Conservation (phyloP, 2,329 filamentous ascomycete species). For the Arthrinium puccinioides region DNA sequence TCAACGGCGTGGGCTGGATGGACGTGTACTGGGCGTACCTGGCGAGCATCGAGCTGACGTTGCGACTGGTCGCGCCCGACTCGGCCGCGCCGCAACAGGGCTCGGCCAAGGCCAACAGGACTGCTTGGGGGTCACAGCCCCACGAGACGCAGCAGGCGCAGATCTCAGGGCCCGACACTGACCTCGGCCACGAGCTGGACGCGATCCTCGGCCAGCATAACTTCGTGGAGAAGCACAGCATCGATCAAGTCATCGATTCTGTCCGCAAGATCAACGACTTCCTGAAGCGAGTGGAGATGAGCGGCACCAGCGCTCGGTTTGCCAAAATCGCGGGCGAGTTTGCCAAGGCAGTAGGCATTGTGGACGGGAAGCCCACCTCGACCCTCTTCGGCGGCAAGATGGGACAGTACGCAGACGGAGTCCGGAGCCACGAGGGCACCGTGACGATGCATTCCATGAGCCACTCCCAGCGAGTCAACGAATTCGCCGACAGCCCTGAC, state of each 20-base stretch:
- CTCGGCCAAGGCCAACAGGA: not conserved
- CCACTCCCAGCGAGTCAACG: not conserved
- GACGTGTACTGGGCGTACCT: slow-evolving; percentile 15
- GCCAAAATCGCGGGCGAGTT: slow-evolving; percentile 14
- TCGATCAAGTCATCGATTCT: slow-evolving; percentile 9
- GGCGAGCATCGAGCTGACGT: slow-evolving; percentile 13
- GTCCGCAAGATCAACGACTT: slow-evolving; percentile 13
- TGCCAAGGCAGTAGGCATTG: slow-evolving; percentile 12
- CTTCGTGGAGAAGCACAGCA: slow-evolving; percentile 9
- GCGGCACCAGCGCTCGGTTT: slow-evolving; percentile 16
- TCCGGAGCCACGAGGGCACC: not conserved
- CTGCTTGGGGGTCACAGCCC: not conserved
- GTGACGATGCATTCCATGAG: not conserved
- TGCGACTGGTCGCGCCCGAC: slow-evolving; percentile 13
- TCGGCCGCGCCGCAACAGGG: not conserved
- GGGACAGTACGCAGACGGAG: slow-evolving; percentile 2
- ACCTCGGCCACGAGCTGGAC: slow-evolving; percentile 5
- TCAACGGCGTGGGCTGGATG: slow-evolving; percentile 16
- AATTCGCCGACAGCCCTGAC: no score
- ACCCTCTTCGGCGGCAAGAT: slow-evolving; percentile 5
- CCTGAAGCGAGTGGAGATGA: slow-evolving; percentile 15
- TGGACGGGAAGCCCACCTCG: slow-evolving; percentile 7
- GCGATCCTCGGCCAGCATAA: not conserved
- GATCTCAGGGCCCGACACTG: slow-evolving; percentile 2
- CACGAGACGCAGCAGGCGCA: not conserved